These are phyloP conservation scores for Helenozyma rhizophorensis DNA, from an alignment of 805 yeast genomes.

Conservation along the genomic window DNA sequence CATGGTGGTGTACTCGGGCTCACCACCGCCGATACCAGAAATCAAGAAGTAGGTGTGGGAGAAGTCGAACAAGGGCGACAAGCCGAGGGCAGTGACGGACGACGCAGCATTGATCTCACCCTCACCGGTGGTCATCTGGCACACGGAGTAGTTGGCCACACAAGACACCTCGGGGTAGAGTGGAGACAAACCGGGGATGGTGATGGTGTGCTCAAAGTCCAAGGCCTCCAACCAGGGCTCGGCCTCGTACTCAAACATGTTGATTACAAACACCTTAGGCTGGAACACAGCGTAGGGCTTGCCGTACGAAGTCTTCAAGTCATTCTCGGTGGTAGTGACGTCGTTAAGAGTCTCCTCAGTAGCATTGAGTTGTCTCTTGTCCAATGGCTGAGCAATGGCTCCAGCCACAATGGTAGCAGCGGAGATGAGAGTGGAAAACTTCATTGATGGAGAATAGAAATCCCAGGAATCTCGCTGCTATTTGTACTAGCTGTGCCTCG, in stretches of 20 bases:
- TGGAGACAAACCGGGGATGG: conserved; percentile 66
- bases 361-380: conserved; percentile 11
- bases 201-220: conserved; percentile 48
- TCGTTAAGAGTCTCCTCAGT: conserved; percentile 6
- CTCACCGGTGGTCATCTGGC: conserved; percentile 66
- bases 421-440: conserved; percentile 13
- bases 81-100: conserved; percentile 49
- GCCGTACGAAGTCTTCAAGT: conserved; percentile 22
- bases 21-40: conserved; percentile 66
- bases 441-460: conserved; percentile 11
- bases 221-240: conserved; percentile 48
- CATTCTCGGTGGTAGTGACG: conserved; percentile 11
- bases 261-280: conserved; percentile 54
- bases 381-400: conserved; percentile 15
- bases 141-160: conserved; percentile 46
- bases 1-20: conserved; percentile 50
- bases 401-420: conserved; percentile 12
- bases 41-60: conserved; percentile 56
- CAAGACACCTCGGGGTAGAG: conserved; percentile 55
- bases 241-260: conserved; percentile 52
- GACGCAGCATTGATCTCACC: conserved; percentile 66
- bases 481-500: not conserved
- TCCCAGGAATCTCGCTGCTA: not conserved
- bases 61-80: conserved; percentile 54
- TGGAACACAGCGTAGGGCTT: conserved; percentile 33